Conservation (phyloP, 176 grass and related monocot species). For the Dendrocalamus sinicus region DNA sequence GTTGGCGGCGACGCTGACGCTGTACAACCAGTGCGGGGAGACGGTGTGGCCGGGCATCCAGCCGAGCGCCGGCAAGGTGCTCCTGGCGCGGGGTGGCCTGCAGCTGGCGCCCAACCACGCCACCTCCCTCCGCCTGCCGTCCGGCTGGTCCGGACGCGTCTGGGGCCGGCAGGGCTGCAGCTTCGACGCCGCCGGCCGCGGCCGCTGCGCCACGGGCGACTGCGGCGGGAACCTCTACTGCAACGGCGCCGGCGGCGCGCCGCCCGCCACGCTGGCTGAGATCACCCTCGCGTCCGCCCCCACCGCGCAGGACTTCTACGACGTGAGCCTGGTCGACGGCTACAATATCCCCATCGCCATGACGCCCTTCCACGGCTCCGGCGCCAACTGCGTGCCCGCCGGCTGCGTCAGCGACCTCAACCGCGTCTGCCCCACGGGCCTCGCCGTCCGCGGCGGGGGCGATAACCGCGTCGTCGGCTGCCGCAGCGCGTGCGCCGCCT, state of each 20-base stretch:
- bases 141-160: conserved; percentile 78
- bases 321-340: conserved; percentile 89
- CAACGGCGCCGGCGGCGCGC: conserved; percentile 67
- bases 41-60: conserved; percentile 98
- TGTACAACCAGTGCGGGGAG: conserved; percentile 83
- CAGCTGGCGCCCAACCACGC: conserved; percentile 56
- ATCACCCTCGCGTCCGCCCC: conserved; percentile 63
- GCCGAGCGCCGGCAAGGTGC: conserved; percentile 64
- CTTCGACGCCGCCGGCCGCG: conserved; percentile 67
- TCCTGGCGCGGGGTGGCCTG: conserved; percentile 69
- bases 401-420: conserved; percentile 95
- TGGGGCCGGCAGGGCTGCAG: conserved; percentile 81
- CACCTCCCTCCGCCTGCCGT: conserved; percentile 62
- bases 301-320: conserved; percentile 75
- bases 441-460: conserved; percentile 63
- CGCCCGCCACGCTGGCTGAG: conserved; percentile 80
- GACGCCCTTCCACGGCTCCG: conserved; percentile 71
- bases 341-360: conserved; percentile 93
- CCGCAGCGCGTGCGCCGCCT: conserved; percentile 86
- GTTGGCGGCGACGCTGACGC: conserved; percentile 65
- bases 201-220: conserved; percentile 83
- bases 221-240: conserved; percentile 82
- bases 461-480: conserved; percentile 65
- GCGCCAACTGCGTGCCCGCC: conserved; percentile 57
- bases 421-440: conserved; percentile 71